Base-by-base conservation (phyloP, 2,329 filamentous ascomycete genomes). In the Passalora sequoiae region DNA sequence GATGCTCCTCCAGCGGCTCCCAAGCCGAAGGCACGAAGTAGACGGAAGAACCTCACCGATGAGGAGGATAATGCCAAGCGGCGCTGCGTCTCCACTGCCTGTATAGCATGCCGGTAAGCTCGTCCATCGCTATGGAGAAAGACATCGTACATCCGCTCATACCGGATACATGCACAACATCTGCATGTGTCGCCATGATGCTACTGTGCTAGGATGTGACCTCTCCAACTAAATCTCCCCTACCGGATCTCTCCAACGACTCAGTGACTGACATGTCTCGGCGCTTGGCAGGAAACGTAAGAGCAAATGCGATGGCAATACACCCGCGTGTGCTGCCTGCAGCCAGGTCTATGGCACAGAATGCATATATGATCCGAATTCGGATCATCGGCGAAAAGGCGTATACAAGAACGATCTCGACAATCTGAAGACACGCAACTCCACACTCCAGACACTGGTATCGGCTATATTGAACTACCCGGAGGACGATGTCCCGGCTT, bases 351-450 rank as follows among this genome's bases (percentile, higher is more conserved):
- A 98, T 63, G 79, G 81, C 49, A 92, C 86, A 37, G 81, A 86
- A 69, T 96, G 92, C 65, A 76, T 96, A 53, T 97, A 97, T 72
- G 91, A 97, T 62, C 91, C 89, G 3, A 94, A 89, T 62, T 95
- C 89, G 46, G 92, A 98, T 65, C 89, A 96, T 65, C 84, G 92
- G 38, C 83, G 92, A 38, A 97, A 97, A 65, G 92, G 92, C 47
- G 92, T 97, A 37, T 97, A 97, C 66, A 89, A 91, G 60, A 89
- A 95, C 67, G 92, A 95, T 65, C 80, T 85, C 17, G 89, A 95
- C 65, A 87, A 80, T 60, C 76, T 91, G 64, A 94, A 94, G 69
- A 89, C 89, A 16, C 81, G 81, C 50, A 88, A 83, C 59, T 86
- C 87, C 25, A 97, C 91, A 1, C 72, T 97, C 43, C 87, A 96